A percentile compares a stretch with the other conserved stretches of the same genome.
Evolutionary conservation across 164 flowering plant species (phyloP).

Genomic region (Aristolochia californica): DNA sequence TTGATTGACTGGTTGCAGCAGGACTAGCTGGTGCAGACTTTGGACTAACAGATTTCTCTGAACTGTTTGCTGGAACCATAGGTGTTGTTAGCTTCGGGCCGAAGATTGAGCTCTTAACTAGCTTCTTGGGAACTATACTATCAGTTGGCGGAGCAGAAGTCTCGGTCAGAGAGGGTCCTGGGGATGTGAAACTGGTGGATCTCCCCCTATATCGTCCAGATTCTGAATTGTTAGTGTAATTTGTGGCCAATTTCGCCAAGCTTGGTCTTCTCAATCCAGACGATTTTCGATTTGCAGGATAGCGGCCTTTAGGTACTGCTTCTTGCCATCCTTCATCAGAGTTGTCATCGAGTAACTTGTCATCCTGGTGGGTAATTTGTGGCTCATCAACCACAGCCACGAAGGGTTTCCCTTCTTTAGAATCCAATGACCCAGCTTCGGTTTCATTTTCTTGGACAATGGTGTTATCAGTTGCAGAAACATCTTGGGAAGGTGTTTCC

Average conservation of each 20-base stretch:
- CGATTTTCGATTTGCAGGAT: slow-evolving; percentile 27
- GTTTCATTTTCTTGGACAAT: slow-evolving; percentile 61
- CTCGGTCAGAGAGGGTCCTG: slow-evolving; percentile 18
- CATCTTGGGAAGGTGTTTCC: slow-evolving; percentile 20
- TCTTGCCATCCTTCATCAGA: slow-evolving; percentile 95
- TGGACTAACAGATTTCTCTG: slow-evolving; percentile 30
- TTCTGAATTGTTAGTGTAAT: slow-evolving; percentile 16
- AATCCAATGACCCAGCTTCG: slow-evolving; percentile 25
- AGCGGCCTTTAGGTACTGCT: slow-evolving; percentile 59
- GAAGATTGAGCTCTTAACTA: slow-evolving; percentile 17
- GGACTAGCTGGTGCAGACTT: slow-evolving; percentile 53
- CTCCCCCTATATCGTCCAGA: slow-evolving; percentile 18
- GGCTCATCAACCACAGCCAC: slow-evolving; percentile 19
- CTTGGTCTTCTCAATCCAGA: slow-evolving; percentile 27
- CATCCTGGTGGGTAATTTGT: slow-evolving; percentile 19
- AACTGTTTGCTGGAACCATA: slow-evolving; percentile 14
- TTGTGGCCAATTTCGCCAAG: slow-evolving; percentile 36
- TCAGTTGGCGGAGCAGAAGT: slow-evolving; percentile 10
- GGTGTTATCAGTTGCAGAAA: slow-evolving; percentile 29
- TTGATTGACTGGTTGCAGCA: slow-evolving; percentile 29
- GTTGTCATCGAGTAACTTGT: slow-evolving; percentile 21
- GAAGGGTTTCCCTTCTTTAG: slow-evolving; percentile 27
- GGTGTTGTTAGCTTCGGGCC: slow-evolving; percentile 24
- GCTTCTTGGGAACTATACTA: slow-evolving; percentile 25
- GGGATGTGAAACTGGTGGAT: slow-evolving; percentile 13